Conservation (phyloP, 2,329 filamentous ascomycete genomes). For the Xylariomycetidae sp. region DNA sequence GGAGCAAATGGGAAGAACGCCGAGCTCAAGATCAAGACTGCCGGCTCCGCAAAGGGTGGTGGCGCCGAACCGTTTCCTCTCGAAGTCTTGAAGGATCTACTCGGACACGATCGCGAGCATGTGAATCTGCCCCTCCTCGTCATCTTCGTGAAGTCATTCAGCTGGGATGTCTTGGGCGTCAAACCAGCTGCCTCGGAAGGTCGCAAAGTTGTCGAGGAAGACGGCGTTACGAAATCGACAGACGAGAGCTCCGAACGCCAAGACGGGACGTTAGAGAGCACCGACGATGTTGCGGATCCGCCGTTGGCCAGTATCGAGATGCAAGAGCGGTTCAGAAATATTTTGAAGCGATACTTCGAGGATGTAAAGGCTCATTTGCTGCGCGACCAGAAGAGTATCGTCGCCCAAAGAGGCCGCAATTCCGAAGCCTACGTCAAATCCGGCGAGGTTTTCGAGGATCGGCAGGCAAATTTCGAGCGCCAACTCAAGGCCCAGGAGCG, state of each 20-base stretch:
- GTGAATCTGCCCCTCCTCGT: conserved; percentile 86
- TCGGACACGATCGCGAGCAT: conserved; percentile 91
- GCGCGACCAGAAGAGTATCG: conserved; percentile 86
- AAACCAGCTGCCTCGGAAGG: conserved; percentile 65
- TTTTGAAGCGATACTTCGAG: conserved; percentile 83
- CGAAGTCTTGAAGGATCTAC: conserved; percentile 93
- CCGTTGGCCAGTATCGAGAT: conserved; percentile 72
- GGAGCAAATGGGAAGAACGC: conserved; percentile 57
- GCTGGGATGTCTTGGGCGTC: conserved; percentile 88
- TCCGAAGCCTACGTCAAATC: conserved; percentile 98
- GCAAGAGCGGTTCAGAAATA: conserved; percentile 78
- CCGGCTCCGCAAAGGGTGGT: conserved; percentile 52
- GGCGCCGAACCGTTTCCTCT: conserved; percentile 89
- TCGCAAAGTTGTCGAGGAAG: conserved; percentile 78
- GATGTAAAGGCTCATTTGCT: conserved; percentile 85
- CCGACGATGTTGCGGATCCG: conserved; percentile 52
- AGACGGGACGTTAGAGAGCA: conserved; percentile 42
- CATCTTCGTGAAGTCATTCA: conserved; percentile 91
- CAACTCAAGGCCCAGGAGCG: conserved; percentile 89
- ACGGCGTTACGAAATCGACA: conserved; percentile 55
- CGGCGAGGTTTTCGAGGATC: conserved; percentile 95
- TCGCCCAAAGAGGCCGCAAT: conserved; percentile 84
- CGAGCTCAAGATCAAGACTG: conserved; percentile 50
- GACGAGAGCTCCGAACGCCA: conserved; percentile 44
- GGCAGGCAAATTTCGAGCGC: conserved; percentile 92